Percentiles rank a stretch among this genome's conserved stretches.
Conservation (phyloP, 306 rosid genomes). For the Quercus bicolor region DNA sequence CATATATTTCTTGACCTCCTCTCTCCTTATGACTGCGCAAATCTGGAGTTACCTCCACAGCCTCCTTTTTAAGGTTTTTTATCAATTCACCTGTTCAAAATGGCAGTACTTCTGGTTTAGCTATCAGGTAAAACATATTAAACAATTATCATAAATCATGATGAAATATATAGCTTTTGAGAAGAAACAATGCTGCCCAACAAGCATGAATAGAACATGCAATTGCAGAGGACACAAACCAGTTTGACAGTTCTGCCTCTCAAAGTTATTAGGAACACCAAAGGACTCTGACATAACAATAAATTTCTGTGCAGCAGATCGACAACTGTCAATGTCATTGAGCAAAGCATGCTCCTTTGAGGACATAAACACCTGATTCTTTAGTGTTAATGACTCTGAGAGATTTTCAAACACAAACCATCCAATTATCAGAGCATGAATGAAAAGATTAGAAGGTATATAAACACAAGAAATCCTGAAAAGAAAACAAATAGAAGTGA, state of each 20-base stretch:
- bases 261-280: slow-evolving; percentile 3
- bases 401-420: not conserved
- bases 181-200: not conserved
- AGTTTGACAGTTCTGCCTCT: slow-evolving; percentile 3
- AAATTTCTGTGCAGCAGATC: slow-evolving; percentile 2
- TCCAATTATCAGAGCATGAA: slow-evolving; percentile 10
- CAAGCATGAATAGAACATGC: not conserved
- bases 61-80: slow-evolving; percentile 29
- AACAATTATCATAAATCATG: slow-evolving; percentile 1
- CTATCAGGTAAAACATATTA: not conserved
- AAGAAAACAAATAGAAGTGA: slow-evolving; percentile 1
- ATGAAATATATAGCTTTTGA: not conserved
- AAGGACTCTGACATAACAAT: slow-evolving; percentile 1
- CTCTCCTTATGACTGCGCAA: slow-evolving; percentile 17
- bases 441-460: not conserved
- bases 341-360: slow-evolving; percentile 4
- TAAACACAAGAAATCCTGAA: not conserved
- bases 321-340: slow-evolving; percentile 16
- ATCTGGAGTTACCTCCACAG: slow-evolving; percentile 17
- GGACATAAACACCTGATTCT: slow-evolving; percentile 15
- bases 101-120: slow-evolving; percentile 1
- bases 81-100: slow-evolving; percentile 32
- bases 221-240: slow-evolving; percentile 10
- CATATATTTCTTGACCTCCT: slow-evolving; percentile 17
- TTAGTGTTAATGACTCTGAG: slow-evolving; percentile 30